Percentiles rank a stretch among this genome's conserved stretches.
Evolutionary conservation across 331 rosid genomes (phyloP).

Genomic region (Rhamnella rubrinervis): DNA sequence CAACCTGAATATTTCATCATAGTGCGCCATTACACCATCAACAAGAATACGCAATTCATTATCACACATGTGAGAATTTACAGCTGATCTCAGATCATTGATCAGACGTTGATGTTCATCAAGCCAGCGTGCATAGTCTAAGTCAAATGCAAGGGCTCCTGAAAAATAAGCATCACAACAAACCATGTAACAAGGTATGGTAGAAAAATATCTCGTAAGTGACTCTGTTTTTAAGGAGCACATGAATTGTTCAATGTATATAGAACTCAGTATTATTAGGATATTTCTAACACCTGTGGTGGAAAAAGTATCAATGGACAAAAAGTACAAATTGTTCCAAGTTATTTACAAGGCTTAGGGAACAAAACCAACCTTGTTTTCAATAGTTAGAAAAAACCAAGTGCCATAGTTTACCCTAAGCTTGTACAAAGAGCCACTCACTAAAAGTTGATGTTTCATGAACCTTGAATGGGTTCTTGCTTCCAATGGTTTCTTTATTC

Average conservation of each 20-base stretch:
- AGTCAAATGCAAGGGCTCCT: conserved; percentile 64
- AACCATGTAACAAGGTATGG: background rate
- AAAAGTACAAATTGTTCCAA: too few species aligned
- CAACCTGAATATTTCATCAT: conserved; percentile 61
- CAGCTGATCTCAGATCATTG: conserved; percentile 53
- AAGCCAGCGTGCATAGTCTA: conserved; percentile 72
- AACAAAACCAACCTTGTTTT: too few species aligned
- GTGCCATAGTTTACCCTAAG: too few species aligned
- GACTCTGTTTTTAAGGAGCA: background rate
- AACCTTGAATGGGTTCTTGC: too few species aligned
- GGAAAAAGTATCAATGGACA: too few species aligned
- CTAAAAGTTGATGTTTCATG: too few species aligned
- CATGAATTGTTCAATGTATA: background rate
- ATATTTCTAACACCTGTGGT: too few species aligned
- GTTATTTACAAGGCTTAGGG: too few species aligned
- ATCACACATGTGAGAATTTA: conserved; percentile 61
- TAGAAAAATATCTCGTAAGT: background rate
- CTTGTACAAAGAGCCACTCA: too few species aligned
- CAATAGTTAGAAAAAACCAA: too few species aligned
- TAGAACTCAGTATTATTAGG: background rate
- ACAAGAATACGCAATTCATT: conserved; percentile 59
- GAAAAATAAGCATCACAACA: background rate
- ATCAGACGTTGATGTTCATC: conserved; percentile 67
- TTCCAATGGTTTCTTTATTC: too few species aligned
- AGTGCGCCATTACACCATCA: conserved; percentile 61